phyloP scores from a whole-genome alignment of 345 rosid species.

The Euclidium syriacum region DNA sequence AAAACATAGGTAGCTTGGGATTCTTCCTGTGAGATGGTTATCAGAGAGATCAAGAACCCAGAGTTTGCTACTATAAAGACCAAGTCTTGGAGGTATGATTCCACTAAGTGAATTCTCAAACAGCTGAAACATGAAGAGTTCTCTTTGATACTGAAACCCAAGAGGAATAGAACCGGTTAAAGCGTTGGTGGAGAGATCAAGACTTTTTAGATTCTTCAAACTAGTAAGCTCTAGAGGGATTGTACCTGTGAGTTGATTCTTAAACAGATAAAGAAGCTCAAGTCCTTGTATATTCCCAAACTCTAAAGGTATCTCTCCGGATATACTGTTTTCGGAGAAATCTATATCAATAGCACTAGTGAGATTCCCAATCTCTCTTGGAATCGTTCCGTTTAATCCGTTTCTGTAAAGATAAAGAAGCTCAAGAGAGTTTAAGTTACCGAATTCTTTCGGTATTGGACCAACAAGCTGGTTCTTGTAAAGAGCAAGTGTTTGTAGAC shows the following conservation, averaged over 20 bases:
- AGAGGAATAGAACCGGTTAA: conserved; percentile 54
- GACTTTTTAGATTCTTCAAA: conserved; percentile 47
- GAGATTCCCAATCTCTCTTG: conserved; percentile 62
- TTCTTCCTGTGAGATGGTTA: conserved; percentile 47
- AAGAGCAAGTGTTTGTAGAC: conserved; percentile 45
- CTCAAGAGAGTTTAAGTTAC: conserved; percentile 34
- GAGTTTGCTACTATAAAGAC: conserved; percentile 44
- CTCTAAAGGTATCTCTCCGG: conserved; percentile 63
- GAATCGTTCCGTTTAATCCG: conserved; percentile 55
- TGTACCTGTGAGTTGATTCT: conserved; percentile 49
- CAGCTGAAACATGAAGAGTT: conserved; percentile 52
- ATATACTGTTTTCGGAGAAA: conserved; percentile 58
- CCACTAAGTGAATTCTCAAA: conserved; percentile 53
- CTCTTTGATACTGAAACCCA: conserved; percentile 51
- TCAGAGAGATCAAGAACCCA: conserved; percentile 64
- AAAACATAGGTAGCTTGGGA: conserved; percentile 48
- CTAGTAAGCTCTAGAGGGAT: conserved; percentile 55
- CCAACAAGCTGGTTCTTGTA: conserved; percentile 61
- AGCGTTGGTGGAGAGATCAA: conserved; percentile 61
- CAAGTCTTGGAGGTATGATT: conserved; percentile 55
- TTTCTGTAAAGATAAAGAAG: conserved; percentile 54
- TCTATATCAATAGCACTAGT: conserved; percentile 53
- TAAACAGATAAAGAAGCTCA: conserved; percentile 56
- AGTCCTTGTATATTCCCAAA: conserved; percentile 42
- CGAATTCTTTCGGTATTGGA: conserved; percentile 50